These are phyloP conservation scores for Cyberlindnera meyerae DNA, from an alignment of 805 yeast genomes.

Conservation along the genomic window DNA sequence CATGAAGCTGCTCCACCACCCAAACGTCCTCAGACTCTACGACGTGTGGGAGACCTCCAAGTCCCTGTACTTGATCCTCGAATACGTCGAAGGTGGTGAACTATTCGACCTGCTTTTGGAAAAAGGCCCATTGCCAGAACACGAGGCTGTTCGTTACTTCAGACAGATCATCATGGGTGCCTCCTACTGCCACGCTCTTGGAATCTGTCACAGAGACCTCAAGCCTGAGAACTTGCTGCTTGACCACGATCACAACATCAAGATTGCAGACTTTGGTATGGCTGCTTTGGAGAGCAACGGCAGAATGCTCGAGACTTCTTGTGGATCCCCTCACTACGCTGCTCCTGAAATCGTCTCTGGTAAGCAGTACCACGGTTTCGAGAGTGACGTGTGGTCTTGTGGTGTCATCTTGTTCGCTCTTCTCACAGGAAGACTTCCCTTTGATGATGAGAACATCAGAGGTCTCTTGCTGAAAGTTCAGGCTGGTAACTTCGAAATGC, in stretches of 20 bases:
- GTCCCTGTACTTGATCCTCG: conserved; percentile 74
- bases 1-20: conserved; percentile 92
- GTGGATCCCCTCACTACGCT: conserved; percentile 88
- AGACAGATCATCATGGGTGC: conserved; percentile 76
- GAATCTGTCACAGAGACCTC: conserved; percentile 77
- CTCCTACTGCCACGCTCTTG: conserved; percentile 74
- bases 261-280: conserved; percentile 87
- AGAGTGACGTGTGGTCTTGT: conserved; percentile 86
- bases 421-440: conserved; percentile 76
- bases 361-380: conserved; percentile 73
- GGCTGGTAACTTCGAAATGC: conserved; percentile 71
- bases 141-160: conserved; percentile 72
- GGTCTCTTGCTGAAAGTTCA: conserved; percentile 69
- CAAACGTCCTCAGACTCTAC: conserved; percentile 86
- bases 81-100: conserved; percentile 88
- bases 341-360: conserved; percentile 85
- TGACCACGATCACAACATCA: conserved; percentile 62
- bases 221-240: conserved; percentile 76
- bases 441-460: conserved; percentile 77
- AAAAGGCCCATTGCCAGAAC: conserved; percentile 64
- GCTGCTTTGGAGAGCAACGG: conserved; percentile 77
- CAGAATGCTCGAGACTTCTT: conserved; percentile 67
- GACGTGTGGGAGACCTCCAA: conserved; percentile 98
- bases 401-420: conserved; percentile 79
- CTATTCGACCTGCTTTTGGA: conserved; percentile 66